Evolutionary conservation across 2,329 filamentous ascomycete species (phyloP), one percentile per base, ranked within the genome.

Genomic region (Coniella lustricola): DNA sequence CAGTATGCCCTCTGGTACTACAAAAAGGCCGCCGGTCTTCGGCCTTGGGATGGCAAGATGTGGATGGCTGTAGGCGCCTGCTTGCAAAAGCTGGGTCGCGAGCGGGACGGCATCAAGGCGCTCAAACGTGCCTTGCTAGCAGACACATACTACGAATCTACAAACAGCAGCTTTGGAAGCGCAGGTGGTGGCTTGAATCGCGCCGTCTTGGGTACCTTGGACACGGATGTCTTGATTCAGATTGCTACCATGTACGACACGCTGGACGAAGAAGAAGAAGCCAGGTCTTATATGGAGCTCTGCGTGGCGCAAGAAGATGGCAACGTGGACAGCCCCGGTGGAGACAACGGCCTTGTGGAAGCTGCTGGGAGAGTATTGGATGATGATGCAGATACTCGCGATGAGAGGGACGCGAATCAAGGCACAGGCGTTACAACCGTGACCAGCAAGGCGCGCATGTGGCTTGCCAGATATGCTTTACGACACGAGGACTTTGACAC

Each of bases 11-110:
- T 98, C 0, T 97, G 93, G 78, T 98, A 98, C 68, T 96, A 95
- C 71, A 94, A 97, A 62, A 89, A 93, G 49, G 93, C 93, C 0
- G 91, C 91, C 0, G 88, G 90, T 0, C 73, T 98, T 2, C 82
- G 90, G n/a, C 90, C 91, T 0, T 96, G 91, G 75, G 93, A 98
- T 58, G 88, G 90, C 0, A 97, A 97, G 67, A 95, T 98, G 87
- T 98, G 93, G 93, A 86, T 93, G 72, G 93, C 93, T 0, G 90
- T 98, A 4, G 93, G 88, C 9, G 87, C 87, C 31, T 96, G 91
- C 63, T 83, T 95, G 55, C 85, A 91, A 53, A 91, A 90, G 63
- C 94, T 96, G 76, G 85, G 84, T 45, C 82, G 90, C 47, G 75
- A 88, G 44, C 77, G 83, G n/a, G 90, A 96, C 58, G 91, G 89